Evolutionary conservation across 2,329 filamentous ascomycete species (phyloP), one percentile per base, ranked within the genome.

Genomic region (Colletotrichum acutatum): DNA sequence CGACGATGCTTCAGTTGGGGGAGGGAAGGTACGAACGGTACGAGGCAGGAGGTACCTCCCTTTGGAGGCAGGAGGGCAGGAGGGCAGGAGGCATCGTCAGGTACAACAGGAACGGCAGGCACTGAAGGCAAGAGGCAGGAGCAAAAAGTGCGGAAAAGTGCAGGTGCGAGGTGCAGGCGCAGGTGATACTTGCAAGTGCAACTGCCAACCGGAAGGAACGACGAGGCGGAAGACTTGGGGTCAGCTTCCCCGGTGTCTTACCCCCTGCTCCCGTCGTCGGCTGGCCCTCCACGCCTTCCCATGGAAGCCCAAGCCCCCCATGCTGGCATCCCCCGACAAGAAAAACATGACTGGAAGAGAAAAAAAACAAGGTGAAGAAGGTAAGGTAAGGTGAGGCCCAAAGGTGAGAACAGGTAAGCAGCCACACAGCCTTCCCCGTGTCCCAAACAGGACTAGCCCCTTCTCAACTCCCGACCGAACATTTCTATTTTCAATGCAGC

Each of bases 401-500:
- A 37, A 34, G 26, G 61, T 34, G 46, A 53, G 62, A 32, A 24
- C 52, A 56, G 49, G 34, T 59, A 53, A 70, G 32, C 67, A 59
- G 54, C 61, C 53, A 49, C 53, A 49, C 61, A 56, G 63, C 63
- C 65, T 16, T 52, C 32, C 42, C 42, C 28, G 62, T 16, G 32
- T 26, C 66, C 71, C 6, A 26, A 72, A 52, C 14, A 28, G 34
- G 19, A 61, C 49, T 71, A 71, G 67, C 37, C 53, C 30, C 11
- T 5, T 22, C 34, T 66, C 60, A 73, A 71, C 54, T 73, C 70
- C 66, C 70, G 69, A 54, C 54, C 14, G 52, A 28, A 32, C 4
- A 37, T 54, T 71, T 70, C 71, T 66, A 73, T 71, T 71, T 70
- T 49, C 46, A 52, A 61, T 57, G 24, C 49, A 69, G 49, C 59